Conservation (phyloP, 2,329 filamentous ascomycete species). For the Nigrospora osmanthi region DNA sequence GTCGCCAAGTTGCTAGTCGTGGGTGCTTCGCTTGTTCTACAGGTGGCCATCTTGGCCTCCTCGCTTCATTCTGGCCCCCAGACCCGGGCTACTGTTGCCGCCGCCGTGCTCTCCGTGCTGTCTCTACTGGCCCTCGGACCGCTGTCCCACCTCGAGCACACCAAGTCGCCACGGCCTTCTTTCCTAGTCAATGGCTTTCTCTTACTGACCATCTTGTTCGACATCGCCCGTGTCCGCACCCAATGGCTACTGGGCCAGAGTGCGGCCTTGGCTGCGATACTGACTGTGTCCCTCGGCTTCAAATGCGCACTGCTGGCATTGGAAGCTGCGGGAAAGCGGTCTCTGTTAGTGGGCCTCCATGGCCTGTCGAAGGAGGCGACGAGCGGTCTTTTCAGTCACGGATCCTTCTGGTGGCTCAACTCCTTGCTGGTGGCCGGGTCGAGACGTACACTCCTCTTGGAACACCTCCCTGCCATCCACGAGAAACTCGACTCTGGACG, state of each 20-base stretch:
- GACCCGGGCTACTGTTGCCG: not conserved
- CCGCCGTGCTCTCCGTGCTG: not conserved
- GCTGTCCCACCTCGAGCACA: slow-evolving; percentile 12
- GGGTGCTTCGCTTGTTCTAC: not conserved
- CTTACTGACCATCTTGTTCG: slow-evolving; percentile 32
- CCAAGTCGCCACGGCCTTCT: slow-evolving; percentile 28
- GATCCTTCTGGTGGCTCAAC: not conserved
- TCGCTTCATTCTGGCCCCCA: not conserved
- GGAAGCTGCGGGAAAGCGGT: not conserved
- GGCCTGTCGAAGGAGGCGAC: not conserved
- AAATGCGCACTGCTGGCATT: not conserved
- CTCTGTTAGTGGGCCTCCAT: not conserved
- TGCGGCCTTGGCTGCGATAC: not conserved
- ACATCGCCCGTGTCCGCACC: slow-evolving; percentile 33
- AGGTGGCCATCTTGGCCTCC: not conserved
- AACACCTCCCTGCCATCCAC: not conserved
- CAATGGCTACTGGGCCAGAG: slow-evolving; percentile 24
- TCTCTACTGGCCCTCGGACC: not conserved
- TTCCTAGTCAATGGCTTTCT: slow-evolving; percentile 33
- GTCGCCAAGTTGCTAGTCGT: not conserved
- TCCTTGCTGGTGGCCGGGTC: not conserved
- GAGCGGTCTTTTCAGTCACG: not conserved
- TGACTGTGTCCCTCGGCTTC: not conserved
- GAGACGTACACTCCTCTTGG: not conserved
- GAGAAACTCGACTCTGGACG: not conserved